A percentile compares a stretch with the other conserved stretches of the same genome.
These are phyloP conservation scores for Candida nitratophila DNA, from an alignment of 805 yeast species.

Conservation along the genomic window DNA sequence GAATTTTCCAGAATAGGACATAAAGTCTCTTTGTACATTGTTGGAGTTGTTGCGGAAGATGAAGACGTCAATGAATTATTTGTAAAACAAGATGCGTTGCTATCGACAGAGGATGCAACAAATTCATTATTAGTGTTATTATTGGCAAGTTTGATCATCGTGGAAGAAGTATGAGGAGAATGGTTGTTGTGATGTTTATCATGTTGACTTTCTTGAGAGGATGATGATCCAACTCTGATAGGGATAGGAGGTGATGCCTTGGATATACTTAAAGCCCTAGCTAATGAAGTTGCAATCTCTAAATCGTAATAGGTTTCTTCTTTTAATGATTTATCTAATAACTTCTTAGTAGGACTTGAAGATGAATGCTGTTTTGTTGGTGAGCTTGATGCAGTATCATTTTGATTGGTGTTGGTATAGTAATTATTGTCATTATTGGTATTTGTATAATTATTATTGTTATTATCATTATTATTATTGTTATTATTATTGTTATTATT, in stretches of 20 bases:
- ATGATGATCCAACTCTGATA: constrained; percentile 4
- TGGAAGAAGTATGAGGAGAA: constrained; percentile 22
- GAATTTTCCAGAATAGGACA: constrained; percentile 28
- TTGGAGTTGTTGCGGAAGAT: constrained; percentile 19
- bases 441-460: constrained; percentile 4
- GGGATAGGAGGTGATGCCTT: constrained; percentile 17
- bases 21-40: constrained; percentile 10
- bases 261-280: constrained; percentile 27
- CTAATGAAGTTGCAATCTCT: constrained; percentile 42
- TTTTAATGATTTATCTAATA: neutral
- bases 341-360: constrained; percentile 3
- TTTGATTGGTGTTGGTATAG: too few relatives aligned
- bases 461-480: constrained; percentile 2
- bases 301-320: constrained; percentile 22
- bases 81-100: constrained; percentile 32
- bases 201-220: constrained; percentile 1
- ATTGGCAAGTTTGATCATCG: constrained; percentile 26
- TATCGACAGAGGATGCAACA: constrained; percentile 33
- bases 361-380: neutral
- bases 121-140: neutral
- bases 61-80: constrained; percentile 21
- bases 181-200: constrained; percentile 3
- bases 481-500: constrained; percentile 1
- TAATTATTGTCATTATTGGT: neutral
- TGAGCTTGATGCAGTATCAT: neutral